A percentile compares a stretch with the other conserved stretches of the same genome.
Evolutionary conservation across 1,139 yeast species (phyloP).

Genomic region (Insectozyma bohioensis): DNA sequence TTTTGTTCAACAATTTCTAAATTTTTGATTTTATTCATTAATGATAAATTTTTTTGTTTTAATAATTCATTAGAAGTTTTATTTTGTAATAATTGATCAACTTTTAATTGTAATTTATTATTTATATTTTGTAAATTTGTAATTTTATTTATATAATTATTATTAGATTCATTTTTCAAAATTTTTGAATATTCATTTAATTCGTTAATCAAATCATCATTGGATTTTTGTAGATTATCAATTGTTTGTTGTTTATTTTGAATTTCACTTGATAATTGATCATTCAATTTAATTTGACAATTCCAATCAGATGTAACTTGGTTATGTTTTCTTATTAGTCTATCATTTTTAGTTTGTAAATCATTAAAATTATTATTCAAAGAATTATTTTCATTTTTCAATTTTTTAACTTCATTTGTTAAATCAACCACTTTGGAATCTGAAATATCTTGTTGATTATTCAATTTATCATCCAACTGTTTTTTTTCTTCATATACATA

Average conservation of each 20-base stretch:
- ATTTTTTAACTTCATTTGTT: slow-evolving; percentile 24
- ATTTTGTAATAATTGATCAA: slow-evolving; percentile 36
- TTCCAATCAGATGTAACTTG: slow-evolving; percentile 33
- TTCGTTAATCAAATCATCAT: slow-evolving; percentile 54
- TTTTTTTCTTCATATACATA: slow-evolving; percentile 57
- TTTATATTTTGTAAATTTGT: slow-evolving; percentile 32
- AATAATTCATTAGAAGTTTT: slow-evolving; percentile 41
- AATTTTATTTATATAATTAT: slow-evolving; percentile 29
- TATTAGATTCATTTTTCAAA: slow-evolving; percentile 17
- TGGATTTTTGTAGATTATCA: slow-evolving; percentile 26
- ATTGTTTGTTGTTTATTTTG: slow-evolving; percentile 17
- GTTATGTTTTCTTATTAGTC: slow-evolving; percentile 24
- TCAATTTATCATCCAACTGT: slow-evolving; percentile 52
- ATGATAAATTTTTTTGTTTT: slow-evolving; percentile 37
- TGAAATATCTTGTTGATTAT: slow-evolving; percentile 46
- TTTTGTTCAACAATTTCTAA: slow-evolving; percentile 48
- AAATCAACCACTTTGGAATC: slow-evolving; percentile 40
- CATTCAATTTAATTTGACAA: slow-evolving; percentile 27
- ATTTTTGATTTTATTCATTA: slow-evolving; percentile 35
- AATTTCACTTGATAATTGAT: slow-evolving; percentile 29
- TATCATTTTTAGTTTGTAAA: slow-evolving; percentile 25
- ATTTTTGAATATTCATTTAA: slow-evolving; percentile 14
- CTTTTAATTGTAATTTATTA: slow-evolving; percentile 26
- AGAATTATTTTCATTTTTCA: slow-evolving; percentile 18
- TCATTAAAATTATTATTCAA: slow-evolving; percentile 19